Evolutionary conservation across 2,329 filamentous ascomycete genomes (phyloP), one percentile per base, ranked within the genome.

Genomic region (Fusarium sp.): DNA sequence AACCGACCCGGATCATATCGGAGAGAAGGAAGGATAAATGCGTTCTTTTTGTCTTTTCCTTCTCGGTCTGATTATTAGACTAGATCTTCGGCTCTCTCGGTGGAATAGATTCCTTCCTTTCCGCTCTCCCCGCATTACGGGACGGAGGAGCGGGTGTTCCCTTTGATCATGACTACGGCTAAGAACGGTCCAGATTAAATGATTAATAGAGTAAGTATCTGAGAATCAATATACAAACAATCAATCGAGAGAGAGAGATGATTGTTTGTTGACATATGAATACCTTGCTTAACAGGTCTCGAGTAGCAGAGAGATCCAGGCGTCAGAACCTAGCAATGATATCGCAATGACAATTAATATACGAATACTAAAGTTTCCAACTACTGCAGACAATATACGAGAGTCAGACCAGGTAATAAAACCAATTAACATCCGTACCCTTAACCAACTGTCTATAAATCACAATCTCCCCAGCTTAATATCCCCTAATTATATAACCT

Each of bases 111-210:
- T 60, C 52, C 40, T 68, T 18, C 49, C 56, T 60, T 66, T 29
- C 24, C 53, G 45, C 53, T 56, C 16, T 61, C 67, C 67, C 67
- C 67, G 63, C 67, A 69, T 69, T 58, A 29, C 42, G 68, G 58
- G 67, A 63, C 57, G 62, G 67, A 68, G 60, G 46, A 56, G 51
- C 63, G 67, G 67, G 67, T 59, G 67, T 25, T 68, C 58, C 58
- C 64, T 57, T 63, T 25, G 24, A 48, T 54, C 30, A 49, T 58
- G 30, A 47, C 62, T 68, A 42, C 45, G 54, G 59, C 18, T 69
- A 59, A 54, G 46, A 49, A 44, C 48, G 52, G 64, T 58, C 32
- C 44, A 29, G 51, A 53, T 51, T 44, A 29, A 34, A 34, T 12
- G 46, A 41, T 46, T 22, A 37, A 37, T 18, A 27, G 29, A 34